Evolutionary conservation across 345 rosid genomes (phyloP).

Genomic region (Lumnitzera racemosa): DNA sequence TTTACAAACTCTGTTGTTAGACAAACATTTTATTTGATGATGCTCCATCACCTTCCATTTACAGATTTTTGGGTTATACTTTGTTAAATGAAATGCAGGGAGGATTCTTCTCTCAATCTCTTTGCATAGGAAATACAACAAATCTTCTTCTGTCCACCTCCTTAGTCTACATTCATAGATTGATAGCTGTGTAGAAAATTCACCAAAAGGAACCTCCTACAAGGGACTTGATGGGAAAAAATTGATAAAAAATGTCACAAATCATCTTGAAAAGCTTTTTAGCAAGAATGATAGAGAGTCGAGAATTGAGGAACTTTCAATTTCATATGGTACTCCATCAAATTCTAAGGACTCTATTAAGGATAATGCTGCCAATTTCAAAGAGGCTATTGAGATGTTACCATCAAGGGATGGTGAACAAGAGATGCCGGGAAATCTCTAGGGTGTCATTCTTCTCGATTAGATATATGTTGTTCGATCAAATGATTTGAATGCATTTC

Average conservation of each 20-base stretch:
- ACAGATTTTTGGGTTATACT: background rate
- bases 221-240: slow-evolving; percentile 58
- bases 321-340: slow-evolving; percentile 34
- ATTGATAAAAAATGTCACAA: too few relatives aligned
- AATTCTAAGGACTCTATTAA: slow-evolving; percentile 58
- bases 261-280: slow-evolving; percentile 55
- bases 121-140: slow-evolving; percentile 38
- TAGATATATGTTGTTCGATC: slow-evolving; percentile 36
- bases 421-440: slow-evolving; percentile 64
- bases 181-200: slow-evolving; percentile 17
- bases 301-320: slow-evolving; percentile 34
- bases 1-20: too few relatives aligned
- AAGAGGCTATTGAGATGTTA: slow-evolving; percentile 56
- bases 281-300: slow-evolving; percentile 43
- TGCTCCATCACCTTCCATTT: background rate
- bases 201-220: slow-evolving; percentile 15
- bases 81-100: too few relatives aligned
- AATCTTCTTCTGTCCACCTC: slow-evolving; percentile 17
- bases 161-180: slow-evolving; percentile 22
- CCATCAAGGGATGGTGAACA: slow-evolving; percentile 30
- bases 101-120: slow-evolving; percentile 62
- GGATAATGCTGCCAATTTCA: slow-evolving; percentile 35
- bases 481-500: slow-evolving; percentile 46
- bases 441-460: slow-evolving; percentile 68
- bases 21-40: too few relatives aligned